These are phyloP conservation scores for Coemansia sp. DNA, from an alignment of 192 early-diverging fungal genomes.

Conservation along the genomic window DNA sequence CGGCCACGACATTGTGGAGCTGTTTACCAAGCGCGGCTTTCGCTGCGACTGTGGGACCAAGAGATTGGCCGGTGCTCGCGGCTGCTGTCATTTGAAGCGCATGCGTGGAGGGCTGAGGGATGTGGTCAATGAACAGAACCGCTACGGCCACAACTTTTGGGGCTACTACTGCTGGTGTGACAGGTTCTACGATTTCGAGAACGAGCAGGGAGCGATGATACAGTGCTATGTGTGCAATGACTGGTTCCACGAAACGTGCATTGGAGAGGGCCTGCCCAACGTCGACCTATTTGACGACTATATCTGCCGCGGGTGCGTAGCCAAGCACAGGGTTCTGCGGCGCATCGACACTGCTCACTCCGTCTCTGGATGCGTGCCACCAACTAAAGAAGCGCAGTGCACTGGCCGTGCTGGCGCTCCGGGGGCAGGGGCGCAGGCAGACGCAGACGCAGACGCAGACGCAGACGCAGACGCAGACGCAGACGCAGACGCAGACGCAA, in stretches of 20 bases:
- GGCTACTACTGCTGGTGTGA: conserved; percentile 87
- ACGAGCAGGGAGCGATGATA: conserved; percentile 72
- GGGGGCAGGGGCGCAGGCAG: neutral
- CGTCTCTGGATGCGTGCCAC: neutral
- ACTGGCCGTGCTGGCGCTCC: no score
- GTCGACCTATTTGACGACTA: conserved; percentile 30
- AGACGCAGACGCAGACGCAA: no score
- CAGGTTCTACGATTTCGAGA: conserved; percentile 65
- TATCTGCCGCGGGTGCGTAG: conserved; percentile 40
- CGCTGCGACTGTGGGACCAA: conserved; percentile 86
- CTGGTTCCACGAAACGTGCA: conserved; percentile 75
- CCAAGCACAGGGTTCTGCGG: conserved; percentile 17
- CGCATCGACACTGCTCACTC: conserved; percentile 15
- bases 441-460: neutral
- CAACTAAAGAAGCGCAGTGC: no score
- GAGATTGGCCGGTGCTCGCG: conserved; percentile 10
- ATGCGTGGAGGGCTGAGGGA: conserved; percentile 9
- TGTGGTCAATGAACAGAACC: conserved; percentile 62
- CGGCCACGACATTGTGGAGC: conserved; percentile 77
- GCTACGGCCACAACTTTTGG: conserved; percentile 80
- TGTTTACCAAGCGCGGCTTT: conserved; percentile 81
- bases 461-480: neutral
- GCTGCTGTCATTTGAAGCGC: conserved; percentile 32
- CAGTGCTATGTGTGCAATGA: conserved; percentile 87
- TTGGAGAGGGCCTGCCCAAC: conserved; percentile 51